phyloP scores from a whole-genome alignment of 306 rosid genomes.

The Delonix regia region DNA sequence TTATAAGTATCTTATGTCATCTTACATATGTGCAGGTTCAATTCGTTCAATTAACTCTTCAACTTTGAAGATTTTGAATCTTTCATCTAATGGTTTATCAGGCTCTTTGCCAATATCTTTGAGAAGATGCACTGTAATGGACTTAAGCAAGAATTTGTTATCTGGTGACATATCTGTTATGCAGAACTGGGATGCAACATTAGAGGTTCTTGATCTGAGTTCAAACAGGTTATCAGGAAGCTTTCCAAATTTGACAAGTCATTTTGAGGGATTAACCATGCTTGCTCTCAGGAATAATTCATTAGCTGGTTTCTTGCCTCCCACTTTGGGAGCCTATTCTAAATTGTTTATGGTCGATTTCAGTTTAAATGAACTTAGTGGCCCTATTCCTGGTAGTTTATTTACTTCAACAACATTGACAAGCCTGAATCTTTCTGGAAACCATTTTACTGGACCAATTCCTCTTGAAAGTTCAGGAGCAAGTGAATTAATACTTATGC shows the following conservation, averaged over 20 bases:
- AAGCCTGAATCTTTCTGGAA: conserved; percentile 84
- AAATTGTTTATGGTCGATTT: conserved; percentile 67
- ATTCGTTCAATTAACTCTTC: conserved; percentile 70
- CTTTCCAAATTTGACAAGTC: conserved; percentile 50
- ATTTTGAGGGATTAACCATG: conserved; percentile 45
- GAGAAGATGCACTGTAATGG: conserved; percentile 53
- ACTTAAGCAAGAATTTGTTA: conserved; percentile 71
- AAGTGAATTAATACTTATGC: conserved; percentile 71
- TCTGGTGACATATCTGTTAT: conserved; percentile 68
- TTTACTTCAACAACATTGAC: conserved; percentile 64
- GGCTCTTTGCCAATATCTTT: conserved; percentile 65
- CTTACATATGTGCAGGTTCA: conserved; percentile 67
- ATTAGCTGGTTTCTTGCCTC: conserved; percentile 71
- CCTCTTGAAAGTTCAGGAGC: conserved; percentile 69
- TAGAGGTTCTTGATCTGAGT: conserved; percentile 81
- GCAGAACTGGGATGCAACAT: conserved; percentile 67
- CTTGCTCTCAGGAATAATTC: conserved; percentile 58
- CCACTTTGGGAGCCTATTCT: conserved; percentile 54
- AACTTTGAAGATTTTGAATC: conserved; percentile 65
- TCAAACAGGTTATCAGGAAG: conserved; percentile 78
- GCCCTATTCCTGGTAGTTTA: conserved; percentile 76
- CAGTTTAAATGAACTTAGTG: conserved; percentile 77
- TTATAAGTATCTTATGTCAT: conserved; percentile 25
- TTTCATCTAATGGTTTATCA: conserved; percentile 79
- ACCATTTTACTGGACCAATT: conserved; percentile 71